Conservation (phyloP, 164 flowering plant genomes). For the Stephania japonica region DNA sequence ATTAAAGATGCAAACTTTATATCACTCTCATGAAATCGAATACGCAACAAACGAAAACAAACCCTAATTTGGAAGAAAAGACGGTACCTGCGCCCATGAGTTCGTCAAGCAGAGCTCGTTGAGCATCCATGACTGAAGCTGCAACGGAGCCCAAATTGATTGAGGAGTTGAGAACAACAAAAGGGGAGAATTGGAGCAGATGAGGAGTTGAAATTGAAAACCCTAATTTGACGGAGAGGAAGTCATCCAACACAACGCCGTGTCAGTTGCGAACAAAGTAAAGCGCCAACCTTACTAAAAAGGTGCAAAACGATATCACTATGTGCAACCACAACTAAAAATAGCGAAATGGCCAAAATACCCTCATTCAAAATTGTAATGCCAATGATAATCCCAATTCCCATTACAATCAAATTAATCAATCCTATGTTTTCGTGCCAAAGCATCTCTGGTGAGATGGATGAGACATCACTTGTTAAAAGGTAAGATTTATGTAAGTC, state of each 20-base stretch:
- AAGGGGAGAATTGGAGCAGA: background rate
- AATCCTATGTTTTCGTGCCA: no score
- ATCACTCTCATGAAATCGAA: background rate
- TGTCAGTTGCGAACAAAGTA: background rate
- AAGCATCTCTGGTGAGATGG: no score
- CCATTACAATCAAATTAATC: no score
- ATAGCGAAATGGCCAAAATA: no score
- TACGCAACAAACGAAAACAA: background rate
- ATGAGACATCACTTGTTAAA: no score
- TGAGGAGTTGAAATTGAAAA: background rate
- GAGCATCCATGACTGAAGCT: conserved; percentile 71
- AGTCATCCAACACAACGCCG: background rate
- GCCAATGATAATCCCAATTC: no score
- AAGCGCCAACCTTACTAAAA: background rate
- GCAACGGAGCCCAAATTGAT: background rate
- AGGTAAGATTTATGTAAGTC: no score
- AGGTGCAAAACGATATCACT: no score
- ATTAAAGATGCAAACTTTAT: background rate
- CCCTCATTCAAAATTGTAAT: no score
- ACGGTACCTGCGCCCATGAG: conserved; percentile 92
- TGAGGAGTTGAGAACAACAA: no score
- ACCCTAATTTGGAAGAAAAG: background rate
- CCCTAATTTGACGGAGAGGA: background rate
- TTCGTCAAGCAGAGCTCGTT: conserved; percentile 92
- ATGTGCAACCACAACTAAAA: no score